Evolutionary conservation across 257 asterid genomes (phyloP).

Genomic region (Asclepias syriaca): DNA sequence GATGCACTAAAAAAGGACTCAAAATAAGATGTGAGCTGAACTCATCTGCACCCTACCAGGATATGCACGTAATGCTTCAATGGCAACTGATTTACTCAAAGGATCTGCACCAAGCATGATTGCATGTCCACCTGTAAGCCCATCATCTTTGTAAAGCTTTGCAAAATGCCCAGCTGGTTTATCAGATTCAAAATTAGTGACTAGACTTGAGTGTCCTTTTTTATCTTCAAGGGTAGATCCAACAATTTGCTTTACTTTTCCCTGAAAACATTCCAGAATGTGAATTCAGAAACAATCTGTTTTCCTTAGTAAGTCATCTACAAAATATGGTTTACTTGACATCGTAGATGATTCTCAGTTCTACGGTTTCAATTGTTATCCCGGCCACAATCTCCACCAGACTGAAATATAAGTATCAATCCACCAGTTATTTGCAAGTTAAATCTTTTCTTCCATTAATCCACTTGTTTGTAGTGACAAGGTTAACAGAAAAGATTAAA

Average conservation of each 20-base stretch:
- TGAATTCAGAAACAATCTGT: conserved; percentile 5
- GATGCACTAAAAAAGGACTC: not conserved
- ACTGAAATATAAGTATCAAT: not conserved
- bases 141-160: conserved; percentile 67
- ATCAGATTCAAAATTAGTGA: conserved; percentile 89
- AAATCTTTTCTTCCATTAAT: not conserved
- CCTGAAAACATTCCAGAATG: conserved; percentile 38
- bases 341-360: not conserved
- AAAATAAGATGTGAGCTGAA: conserved; percentile 5
- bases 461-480: not conserved
- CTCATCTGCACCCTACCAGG: conserved; percentile 50
- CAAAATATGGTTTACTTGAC: not conserved
- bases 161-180: conserved; percentile 91
- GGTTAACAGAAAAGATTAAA: not conserved
- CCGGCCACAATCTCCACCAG: not conserved
- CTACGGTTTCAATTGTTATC: not conserved
- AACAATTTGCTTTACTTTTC: conserved; percentile 97
- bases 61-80: conserved; percentile 85
- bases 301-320: not conserved
- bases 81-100: conserved; percentile 69
- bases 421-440: not conserved
- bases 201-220: conserved; percentile 56
- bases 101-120: conserved; percentile 99
- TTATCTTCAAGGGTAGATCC: conserved; percentile 92
- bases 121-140: conserved; percentile 88